These are phyloP conservation scores for Juncus inflexus DNA, from an alignment of 176 grass and related monocot species.

Conservation along the genomic window DNA sequence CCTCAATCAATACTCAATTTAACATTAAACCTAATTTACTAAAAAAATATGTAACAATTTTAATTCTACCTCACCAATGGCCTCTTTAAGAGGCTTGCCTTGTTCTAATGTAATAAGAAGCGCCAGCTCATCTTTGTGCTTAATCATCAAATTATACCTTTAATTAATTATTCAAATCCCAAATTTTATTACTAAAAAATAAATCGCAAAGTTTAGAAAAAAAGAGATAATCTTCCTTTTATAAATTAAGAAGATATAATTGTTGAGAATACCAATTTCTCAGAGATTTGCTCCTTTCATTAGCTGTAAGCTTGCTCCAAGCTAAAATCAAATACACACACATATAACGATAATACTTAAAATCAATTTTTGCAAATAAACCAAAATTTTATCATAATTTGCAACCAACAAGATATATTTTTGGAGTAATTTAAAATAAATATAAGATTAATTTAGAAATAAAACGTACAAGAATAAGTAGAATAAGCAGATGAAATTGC, in stretches of 20 bases:
- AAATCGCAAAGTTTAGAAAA: no score
- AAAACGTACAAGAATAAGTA: constrained; percentile 61
- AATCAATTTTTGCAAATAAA: not conserved
- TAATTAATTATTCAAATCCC: constrained; percentile 23
- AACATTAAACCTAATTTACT: no score
- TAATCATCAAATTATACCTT: constrained; percentile 93
- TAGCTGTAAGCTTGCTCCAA: constrained; percentile 95
- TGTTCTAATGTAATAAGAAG: constrained; percentile 90
- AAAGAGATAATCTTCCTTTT: no score
- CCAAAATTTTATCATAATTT: no score
- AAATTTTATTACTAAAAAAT: constrained; percentile 18
- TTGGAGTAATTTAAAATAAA: not conserved
- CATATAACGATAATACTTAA: no score
- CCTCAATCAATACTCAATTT: no score
- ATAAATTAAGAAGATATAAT: not conserved
- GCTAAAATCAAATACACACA: constrained; percentile 48
- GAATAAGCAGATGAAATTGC: constrained; percentile 78
- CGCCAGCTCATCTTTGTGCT: constrained; percentile 92
- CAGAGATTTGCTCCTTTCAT: constrained; percentile 77
- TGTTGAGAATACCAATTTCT: constrained; percentile 82
- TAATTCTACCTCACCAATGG: constrained; percentile 74
- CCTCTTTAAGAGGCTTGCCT: constrained; percentile 93
- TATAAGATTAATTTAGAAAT: constrained; percentile 2
- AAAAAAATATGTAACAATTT: no score
- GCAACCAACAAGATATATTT: constrained; percentile 10